A percentile compares a stretch with the other conserved stretches of the same genome.
Conservation (phyloP, 2,329 filamentous ascomycete genomes). For the Cladosporium sp. region DNA sequence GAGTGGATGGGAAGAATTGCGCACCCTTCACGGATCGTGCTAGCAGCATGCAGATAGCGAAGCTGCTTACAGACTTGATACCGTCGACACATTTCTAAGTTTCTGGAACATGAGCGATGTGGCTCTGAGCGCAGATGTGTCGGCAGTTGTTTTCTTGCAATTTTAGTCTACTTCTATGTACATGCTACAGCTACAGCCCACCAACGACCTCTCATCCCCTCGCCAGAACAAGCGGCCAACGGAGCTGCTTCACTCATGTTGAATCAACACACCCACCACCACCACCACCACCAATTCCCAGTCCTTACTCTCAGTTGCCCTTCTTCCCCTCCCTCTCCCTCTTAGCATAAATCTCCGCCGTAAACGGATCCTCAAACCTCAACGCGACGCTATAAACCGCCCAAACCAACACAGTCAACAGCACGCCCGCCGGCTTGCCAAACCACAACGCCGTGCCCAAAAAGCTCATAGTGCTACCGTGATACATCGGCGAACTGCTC, state of each 20-base stretch:
- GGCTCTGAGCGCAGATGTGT: too few species aligned
- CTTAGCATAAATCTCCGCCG: slow-evolving; percentile 86
- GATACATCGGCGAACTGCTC: slow-evolving; percentile 90
- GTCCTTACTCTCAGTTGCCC: slow-evolving; percentile 10
- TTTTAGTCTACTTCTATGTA: too few species aligned
- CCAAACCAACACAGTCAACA: slow-evolving; percentile 71
- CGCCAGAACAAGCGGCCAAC: too few species aligned
- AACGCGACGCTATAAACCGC: slow-evolving; percentile 76
- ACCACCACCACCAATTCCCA: not conserved
- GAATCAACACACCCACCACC: slow-evolving; percentile 23
- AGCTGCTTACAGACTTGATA: too few species aligned
- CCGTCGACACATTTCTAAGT: too few species aligned
- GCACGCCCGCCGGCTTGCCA: slow-evolving; percentile 79
- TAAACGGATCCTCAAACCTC: slow-evolving; percentile 90
- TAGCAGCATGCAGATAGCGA: too few species aligned
- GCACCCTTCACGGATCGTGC: too few species aligned
- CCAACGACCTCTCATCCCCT: too few species aligned
- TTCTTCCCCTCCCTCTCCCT: slow-evolving; percentile 53
- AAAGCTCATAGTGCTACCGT: slow-evolving; percentile 89
- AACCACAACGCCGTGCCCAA: slow-evolving; percentile 79
- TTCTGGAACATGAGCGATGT: too few species aligned
- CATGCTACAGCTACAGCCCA: too few species aligned
- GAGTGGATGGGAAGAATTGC: too few species aligned
- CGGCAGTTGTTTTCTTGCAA: too few species aligned
- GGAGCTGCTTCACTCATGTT: slow-evolving; percentile 23